Evolutionary conservation across 305 asterid species (phyloP), one percentile per base, ranked within the genome.

Genomic region (Salvia sclarea): DNA sequence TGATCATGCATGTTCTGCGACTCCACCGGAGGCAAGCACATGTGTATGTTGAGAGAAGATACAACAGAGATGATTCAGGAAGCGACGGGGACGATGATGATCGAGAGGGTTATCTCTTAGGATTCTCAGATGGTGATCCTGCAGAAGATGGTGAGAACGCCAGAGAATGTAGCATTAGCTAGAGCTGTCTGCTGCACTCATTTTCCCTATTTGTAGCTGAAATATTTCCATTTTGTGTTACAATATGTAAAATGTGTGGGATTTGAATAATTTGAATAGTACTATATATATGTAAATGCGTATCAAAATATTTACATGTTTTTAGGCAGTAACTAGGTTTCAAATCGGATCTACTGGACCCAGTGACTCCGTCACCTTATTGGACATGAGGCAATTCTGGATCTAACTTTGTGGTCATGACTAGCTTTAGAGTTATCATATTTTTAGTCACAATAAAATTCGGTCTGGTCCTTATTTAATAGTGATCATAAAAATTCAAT

Each of bases 21-120:
- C 80, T 88, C 60, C 95, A 85, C 71, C 74, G 92, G 78, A 84
- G 96, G 84, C 95, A 86, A 81, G 87, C 89, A 6, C 79, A 78
- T 24, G 85, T 85, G 62, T 86, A 78, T n/a, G 68, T 78, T 0
- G 90, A 86, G 64, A 76, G 90, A 66, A 74, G 82, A 68, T 63
- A 70, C 20, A 68, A 75, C 55, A 64, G 86, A 61, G 88, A 78
- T 9, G 86, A 75, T 69, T 8, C 68, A 0, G 94, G 83, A 58
- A 79, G 85, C 57, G 96, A 85, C 40, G 96, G 79, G 4, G 90
- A 81, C 5, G 81, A 50, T 3, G 91, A 85, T 6, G 38, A n/a
- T 24, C 78, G 59, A n/a, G 82, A 67, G 10, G 80, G 80, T 37
- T 81, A 70, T 25, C 70, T 79, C 59, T 69, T 88, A 20, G 92